Base-by-base conservation (phyloP, 106 monocot species). In the Acorus gramineus region DNA sequence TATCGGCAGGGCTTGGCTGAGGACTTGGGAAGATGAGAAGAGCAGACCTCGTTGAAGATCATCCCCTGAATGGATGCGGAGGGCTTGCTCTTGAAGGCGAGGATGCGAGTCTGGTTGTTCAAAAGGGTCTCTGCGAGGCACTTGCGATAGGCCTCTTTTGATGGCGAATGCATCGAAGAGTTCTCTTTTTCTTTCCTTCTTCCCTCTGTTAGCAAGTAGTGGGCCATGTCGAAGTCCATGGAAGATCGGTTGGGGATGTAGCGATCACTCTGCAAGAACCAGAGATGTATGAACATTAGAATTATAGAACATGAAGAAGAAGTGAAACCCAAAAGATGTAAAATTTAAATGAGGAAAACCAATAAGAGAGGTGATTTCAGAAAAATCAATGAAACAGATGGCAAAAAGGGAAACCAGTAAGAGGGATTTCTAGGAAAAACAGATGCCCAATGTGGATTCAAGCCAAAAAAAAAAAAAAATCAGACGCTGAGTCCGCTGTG, bases 191-290 rank as follows among this genome's bases (percentile, higher is more conserved):
- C 77, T 51, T 76, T 88, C 28, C 1, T 28, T 61, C 57, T 80
- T 44, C 67, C 14, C 58, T 89, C 78, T 2, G 78, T 79, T 14
- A 89, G 66, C 48, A 74, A 56, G 71, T 66, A 84, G 55, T 71
- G 74, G 7, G 88, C 88, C 48, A 76, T 50, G 42, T 84, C 88
- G 45, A 89, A 69, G 48, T 84, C 84, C 81, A 81, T 84, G 5
- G 84, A 72, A 6, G 84, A 81, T 66, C 84, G 46, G 53, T 81
- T 75, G 4, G 84, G 88, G 46, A 89, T 89, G 71, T 84, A 89
- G 55, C 88, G 77, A 9, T 89, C 88, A n/a, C 76, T 62, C 81
- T 79, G 60, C 5, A 45, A 65, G 2, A 50, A 60, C 55, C 4
- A 45, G 42, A 42, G 14, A 50, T 12, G 42, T 4, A 51, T 60